Conservation (phyloP, 768 basidiomycete species). For the Tylopilus sp. region DNA sequence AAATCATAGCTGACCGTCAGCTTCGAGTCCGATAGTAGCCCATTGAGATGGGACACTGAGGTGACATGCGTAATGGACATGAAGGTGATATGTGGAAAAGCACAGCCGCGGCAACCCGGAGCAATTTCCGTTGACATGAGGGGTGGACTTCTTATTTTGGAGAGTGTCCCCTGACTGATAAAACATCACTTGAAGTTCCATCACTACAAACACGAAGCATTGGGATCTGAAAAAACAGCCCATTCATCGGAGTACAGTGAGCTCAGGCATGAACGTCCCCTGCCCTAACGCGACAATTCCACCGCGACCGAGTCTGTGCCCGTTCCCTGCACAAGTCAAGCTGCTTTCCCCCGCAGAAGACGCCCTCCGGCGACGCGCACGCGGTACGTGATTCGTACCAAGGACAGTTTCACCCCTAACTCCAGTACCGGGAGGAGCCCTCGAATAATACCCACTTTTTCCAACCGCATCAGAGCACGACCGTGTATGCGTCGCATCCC, state of each 20-base stretch:
- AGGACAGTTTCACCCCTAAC: neutral
- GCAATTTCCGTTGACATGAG: neutral
- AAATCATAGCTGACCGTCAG: constrained; percentile 46
- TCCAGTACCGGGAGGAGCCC: constrained; percentile 8
- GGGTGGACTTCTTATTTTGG: neutral
- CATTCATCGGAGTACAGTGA: no score
- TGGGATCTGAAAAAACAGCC: no score
- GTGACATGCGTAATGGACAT: constrained; percentile 64
- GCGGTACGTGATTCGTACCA: constrained; percentile 11
- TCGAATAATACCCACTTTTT: constrained; percentile 12
- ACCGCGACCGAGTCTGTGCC: neutral
- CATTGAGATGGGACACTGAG: constrained; percentile 61
- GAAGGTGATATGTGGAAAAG: neutral
- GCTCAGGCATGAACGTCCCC: no score
- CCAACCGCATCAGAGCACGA: constrained; percentile 23
- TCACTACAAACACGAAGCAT: no score
- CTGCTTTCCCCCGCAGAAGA: constrained; percentile 45
- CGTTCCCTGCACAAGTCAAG: constrained; percentile 3
- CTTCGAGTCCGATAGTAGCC: constrained; percentile 55
- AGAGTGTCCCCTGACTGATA: neutral
- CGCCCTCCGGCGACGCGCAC: constrained; percentile 38
- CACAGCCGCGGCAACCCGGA: neutral
- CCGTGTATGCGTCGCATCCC: constrained; percentile 13
- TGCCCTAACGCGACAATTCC: neutral
- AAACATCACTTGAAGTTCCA: no score